A percentile compares a stretch with the other conserved stretches of the same genome.
These are phyloP conservation scores for Forsythia suspensa DNA, from an alignment of 257 asterid genomes.

Conservation along the genomic window DNA sequence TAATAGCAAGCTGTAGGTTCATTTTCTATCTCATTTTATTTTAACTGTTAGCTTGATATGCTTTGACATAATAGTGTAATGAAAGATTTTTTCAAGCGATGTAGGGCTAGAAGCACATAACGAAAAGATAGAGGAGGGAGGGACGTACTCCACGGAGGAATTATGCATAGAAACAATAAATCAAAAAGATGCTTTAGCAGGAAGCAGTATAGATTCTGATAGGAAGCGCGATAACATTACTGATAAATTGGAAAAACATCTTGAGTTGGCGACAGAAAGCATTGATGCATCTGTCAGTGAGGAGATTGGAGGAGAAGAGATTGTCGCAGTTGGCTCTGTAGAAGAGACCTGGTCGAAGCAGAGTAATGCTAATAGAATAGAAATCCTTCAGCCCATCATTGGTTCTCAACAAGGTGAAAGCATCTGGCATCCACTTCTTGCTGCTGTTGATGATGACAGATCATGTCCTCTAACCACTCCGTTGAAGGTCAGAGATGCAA, in stretches of 20 bases:
- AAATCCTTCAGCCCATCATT: not conserved
- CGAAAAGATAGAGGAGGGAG: not conserved
- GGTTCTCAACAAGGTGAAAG: not conserved
- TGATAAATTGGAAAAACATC: not conserved
- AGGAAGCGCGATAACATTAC: not conserved
- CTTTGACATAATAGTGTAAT: not conserved
- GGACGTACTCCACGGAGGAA: not conserved
- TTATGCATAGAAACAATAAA: not conserved
- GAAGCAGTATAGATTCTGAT: not conserved
- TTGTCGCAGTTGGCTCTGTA: not conserved
- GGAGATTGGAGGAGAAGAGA: not conserved
- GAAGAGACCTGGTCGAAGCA: not conserved
- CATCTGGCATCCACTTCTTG: not conserved
- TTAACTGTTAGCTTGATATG: not conserved
- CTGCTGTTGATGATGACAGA: not conserved
- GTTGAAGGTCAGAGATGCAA: not conserved
- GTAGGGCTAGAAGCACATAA: not conserved
- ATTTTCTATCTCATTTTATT: not conserved
- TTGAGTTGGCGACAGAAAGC: not conserved
- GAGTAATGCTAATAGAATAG: not conserved
- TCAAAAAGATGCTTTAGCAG: not conserved
- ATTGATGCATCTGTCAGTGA: not conserved
- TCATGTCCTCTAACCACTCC: not conserved
- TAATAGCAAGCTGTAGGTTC: not conserved
- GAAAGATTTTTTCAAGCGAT: not conserved